Conservation (phyloP, 1,139 yeast species). For the Hemisphaericaspora lyxosophila region DNA sequence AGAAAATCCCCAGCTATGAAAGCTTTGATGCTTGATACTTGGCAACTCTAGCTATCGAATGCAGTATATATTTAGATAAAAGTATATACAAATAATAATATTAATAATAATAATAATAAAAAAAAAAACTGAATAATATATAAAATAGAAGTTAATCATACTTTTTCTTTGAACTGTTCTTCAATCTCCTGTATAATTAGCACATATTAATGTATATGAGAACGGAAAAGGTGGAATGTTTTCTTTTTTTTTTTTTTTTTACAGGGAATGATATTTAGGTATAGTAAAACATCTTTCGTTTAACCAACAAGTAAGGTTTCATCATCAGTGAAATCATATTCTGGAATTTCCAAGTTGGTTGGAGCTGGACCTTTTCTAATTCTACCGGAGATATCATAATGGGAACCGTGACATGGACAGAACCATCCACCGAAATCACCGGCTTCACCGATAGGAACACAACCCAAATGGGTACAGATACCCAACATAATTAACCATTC, state of each 20-base stretch:
- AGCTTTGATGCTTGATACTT: neutral
- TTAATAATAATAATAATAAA: conserved; percentile 1
- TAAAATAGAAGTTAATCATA: conserved; percentile 3
- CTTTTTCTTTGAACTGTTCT: neutral
- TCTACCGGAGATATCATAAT: conserved; percentile 99
- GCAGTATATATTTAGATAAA: conserved; percentile 14
- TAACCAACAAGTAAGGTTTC: conserved; percentile 76
- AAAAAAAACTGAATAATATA: conserved; percentile 3
- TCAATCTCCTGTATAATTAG: conserved; percentile 2
- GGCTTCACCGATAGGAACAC: conserved; percentile 99
- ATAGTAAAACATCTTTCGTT: conserved; percentile 7
- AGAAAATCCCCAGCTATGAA: conserved; percentile 13
- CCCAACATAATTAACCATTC: conserved; percentile 99
- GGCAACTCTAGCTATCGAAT: conserved; percentile 9
- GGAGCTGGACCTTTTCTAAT: conserved; percentile 99
- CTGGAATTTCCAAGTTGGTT: conserved; percentile 94
- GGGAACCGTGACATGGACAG: conserved; percentile 99
- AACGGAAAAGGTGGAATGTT: conserved; percentile 1
- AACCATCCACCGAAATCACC: conserved; percentile 99
- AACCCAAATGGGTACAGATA: conserved; percentile 99
- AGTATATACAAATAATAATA: conserved; percentile 11
- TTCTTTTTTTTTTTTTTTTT: neutral
- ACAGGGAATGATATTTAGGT: conserved; percentile 1
- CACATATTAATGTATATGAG: conserved; percentile 3
- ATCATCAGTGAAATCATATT: conserved; percentile 77